Evolutionary conservation across 2,329 filamentous ascomycete genomes (phyloP), one percentile per base, ranked within the genome.

Genomic region (Colletotrichum viniferum): DNA sequence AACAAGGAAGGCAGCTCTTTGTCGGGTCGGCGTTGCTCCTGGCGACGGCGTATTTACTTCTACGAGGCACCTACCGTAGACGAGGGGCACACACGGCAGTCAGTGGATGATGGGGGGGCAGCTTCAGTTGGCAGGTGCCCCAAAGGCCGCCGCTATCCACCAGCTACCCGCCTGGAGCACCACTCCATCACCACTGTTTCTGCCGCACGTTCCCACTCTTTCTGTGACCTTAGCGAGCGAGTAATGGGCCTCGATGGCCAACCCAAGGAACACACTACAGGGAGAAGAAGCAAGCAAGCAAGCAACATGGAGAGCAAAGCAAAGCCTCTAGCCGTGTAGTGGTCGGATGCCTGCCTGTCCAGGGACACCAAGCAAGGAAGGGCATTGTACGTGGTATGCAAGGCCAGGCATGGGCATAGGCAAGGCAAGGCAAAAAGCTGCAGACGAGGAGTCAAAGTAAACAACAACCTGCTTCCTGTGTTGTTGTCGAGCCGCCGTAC

Each of bases 1-100:
- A 78, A 78, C 77, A 78, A 74, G 75, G 68, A 71, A 76, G 69
- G 56, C 68, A 73, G 76, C 74, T 77, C 63, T 69, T 74, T 77
- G 70, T 76, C 65, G 71, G 58, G 43, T 12, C 28, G 62, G 32
- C 69, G 77, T 78, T 78, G 77, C 75, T 77, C 72, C 68, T 74
- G 60, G 36, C 75, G 76, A 78, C 77, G 60, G 52, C 21, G 36
- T 77, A 61, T 75, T 52, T 52, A 52, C 43, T 75, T 69, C 18
- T n/a, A 48, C 38, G 38, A 48, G 38, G 38, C 12, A 48, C 38
- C 38, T n/a, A 10, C 2, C n/a, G 14, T 36, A 34, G 72, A 43
- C 65, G 72, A 74, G 68, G 72, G 72, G 72, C 65, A 52, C 43
- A 52, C 43, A 52, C 65, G 56, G 60, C 43, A 58, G 72, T 55